Base-by-base conservation (phyloP, 2,329 filamentous ascomycete species). In the Alternaria sp. region DNA sequence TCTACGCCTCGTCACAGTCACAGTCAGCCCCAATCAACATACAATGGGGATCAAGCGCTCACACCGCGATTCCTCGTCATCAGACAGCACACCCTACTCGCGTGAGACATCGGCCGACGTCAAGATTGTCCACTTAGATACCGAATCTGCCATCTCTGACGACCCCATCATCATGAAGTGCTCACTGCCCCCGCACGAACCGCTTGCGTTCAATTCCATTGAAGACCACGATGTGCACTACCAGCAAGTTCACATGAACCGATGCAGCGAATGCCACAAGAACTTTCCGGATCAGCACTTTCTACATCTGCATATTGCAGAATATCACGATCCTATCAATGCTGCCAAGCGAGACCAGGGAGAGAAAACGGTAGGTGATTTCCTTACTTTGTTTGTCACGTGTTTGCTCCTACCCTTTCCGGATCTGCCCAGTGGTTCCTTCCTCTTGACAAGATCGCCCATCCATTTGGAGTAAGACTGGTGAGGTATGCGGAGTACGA, bases 211-310 rank as follows among this genome's bases (percentile, higher is more conserved):
- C 79, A 77, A 83, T 23, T 89, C 89, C 0, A 93, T 93, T 75
- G 86, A 89, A 62, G 92, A 93, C 15, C 97, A 96, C 80, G 93
- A 97, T 77, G 82, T 90, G 9, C 96, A 99, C 79, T 97, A 97
- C 81, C 86, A 84, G 68, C 90, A 92, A 75, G 84, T 86, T 21
- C 96, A 98, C 79, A 87, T 89, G 63, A 94, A 97, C 78, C 88
- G 95, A 46, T 99, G 96, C 77, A 83, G 89, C 10, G 91, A 93
- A 74, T 99, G 96, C 78, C 85, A 87, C 59, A 93, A 88, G 77
- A 98, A 97, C 77, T 93, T 98, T 66, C 96, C 96, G 1, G 93
- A 93, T 1, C 86, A 90, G 36, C 90, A 94, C 77, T 89, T 96
- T 58, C 85, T 99, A 54, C 85, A 86, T 60, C 81, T 98, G 49